These are phyloP conservation scores for Penicillium psychrofluorescens DNA, from an alignment of 495 filamentous ascomycete species.

Conservation along the genomic window DNA sequence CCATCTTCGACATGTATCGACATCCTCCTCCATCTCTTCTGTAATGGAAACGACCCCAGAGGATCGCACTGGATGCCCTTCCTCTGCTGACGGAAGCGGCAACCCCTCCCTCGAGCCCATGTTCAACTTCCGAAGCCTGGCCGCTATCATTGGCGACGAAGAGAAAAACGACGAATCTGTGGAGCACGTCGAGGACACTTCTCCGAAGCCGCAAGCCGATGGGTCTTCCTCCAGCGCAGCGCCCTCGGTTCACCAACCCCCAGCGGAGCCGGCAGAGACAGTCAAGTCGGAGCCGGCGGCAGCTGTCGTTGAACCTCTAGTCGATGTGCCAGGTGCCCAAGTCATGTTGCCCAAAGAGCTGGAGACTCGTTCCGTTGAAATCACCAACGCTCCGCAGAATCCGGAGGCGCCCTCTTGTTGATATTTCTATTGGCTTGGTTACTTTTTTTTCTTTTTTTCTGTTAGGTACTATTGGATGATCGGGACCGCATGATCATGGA, in stretches of 20 bases:
- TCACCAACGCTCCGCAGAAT: constrained; percentile 16
- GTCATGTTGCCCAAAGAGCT: constrained; percentile 27
- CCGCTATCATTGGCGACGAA: constrained; percentile 72
- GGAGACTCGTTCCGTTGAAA: constrained; percentile 33
- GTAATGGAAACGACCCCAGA: constrained; percentile 57
- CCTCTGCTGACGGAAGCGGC: constrained; percentile 35
- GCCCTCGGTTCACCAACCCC: constrained; percentile 13
- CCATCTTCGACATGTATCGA: constrained; percentile 73
- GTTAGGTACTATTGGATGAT: constrained; percentile 2
- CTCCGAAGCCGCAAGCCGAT: constrained; percentile 9
- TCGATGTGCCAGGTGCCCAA: constrained; percentile 5
- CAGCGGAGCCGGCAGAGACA: neutral
- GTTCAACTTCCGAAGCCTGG: constrained; percentile 88
- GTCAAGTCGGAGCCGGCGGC: neutral
- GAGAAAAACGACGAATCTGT: constrained; percentile 39
- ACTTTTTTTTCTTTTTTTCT: neutral
- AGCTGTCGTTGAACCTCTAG: constrained; percentile 3
- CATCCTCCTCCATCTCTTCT: constrained; percentile 75
- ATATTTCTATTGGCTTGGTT: neutral
- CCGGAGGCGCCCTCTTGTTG: constrained; percentile 24
- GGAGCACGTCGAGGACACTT: constrained; percentile 37
- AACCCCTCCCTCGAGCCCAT: constrained; percentile 62
- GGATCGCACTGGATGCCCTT: constrained; percentile 29
- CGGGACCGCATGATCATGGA: constrained; percentile 12
- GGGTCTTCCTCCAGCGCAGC: constrained; percentile 17